These are phyloP conservation scores for Persicaria maculosa DNA, from an alignment of 148 eudicot species.

Conservation along the genomic window DNA sequence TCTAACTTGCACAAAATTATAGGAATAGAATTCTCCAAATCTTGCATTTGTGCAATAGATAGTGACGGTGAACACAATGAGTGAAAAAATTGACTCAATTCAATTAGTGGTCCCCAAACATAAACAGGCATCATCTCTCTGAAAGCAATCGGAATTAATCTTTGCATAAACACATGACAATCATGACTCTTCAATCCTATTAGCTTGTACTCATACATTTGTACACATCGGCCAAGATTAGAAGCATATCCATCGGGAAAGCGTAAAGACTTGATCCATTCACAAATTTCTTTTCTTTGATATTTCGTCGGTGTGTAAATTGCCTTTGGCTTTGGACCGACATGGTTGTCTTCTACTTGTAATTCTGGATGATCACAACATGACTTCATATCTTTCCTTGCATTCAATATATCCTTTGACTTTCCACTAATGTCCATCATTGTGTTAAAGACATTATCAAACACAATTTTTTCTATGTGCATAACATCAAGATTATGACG, in stretches of 20 bases:
- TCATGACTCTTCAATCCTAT: slow-evolving; percentile 4
- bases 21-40: not conserved
- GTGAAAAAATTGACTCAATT: slow-evolving; percentile 22
- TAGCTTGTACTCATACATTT: not conserved
- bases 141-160: not conserved
- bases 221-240: slow-evolving; percentile 18
- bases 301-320: not conserved
- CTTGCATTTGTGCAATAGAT: not conserved
- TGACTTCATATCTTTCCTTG: too few species aligned
- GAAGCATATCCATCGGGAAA: slow-evolving; percentile 19
- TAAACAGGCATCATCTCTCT: slow-evolving; percentile 10
- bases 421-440: too few species aligned
- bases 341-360: not conserved
- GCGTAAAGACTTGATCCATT: slow-evolving; percentile 4
- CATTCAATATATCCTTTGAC: too few species aligned
- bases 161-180: slow-evolving; percentile 19
- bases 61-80: slow-evolving; percentile 12
- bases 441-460: too few species aligned
- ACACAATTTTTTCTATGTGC: too few species aligned
- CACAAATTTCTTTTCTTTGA: slow-evolving; percentile 10
- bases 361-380: not conserved
- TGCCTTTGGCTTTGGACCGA: slow-evolving; percentile 9
- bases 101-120: slow-evolving; percentile 16
- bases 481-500: too few species aligned
- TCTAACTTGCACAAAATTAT: too few species aligned